These are phyloP conservation scores for Funneliformis mosseae DNA, from an alignment of 192 early-diverging fungal genomes.

Conservation along the genomic window DNA sequence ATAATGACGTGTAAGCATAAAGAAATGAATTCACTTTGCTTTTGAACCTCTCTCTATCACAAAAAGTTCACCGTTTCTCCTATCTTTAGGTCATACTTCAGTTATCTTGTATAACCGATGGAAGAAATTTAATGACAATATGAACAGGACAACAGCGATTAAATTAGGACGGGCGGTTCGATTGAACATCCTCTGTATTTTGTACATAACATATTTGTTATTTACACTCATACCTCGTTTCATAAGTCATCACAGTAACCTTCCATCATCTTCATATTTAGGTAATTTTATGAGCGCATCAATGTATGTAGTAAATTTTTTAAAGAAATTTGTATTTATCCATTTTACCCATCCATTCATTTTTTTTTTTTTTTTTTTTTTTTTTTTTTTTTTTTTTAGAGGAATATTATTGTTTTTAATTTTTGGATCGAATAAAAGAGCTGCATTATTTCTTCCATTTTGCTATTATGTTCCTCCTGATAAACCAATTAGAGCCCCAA, in stretches of 20 bases:
- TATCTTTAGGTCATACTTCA: neutral
- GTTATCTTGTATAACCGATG: neutral
- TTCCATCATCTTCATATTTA: neutral
- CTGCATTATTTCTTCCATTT: slow-evolving; percentile 2
- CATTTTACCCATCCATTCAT: neutral
- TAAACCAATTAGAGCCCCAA: neutral
- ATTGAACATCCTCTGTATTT: neutral
- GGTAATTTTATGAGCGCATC: neutral
- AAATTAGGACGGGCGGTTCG: neutral
- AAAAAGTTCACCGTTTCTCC: neutral
- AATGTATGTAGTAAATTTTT: neutral
- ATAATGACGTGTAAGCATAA: neutral
- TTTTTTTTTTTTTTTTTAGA: neutral
- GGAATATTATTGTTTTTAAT: neutral
- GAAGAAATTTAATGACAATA: neutral
- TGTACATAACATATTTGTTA: neutral
- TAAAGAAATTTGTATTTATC: neutral
- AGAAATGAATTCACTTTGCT: neutral
- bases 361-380: too few species aligned
- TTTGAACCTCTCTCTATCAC: too few species aligned
- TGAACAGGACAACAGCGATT: neutral
- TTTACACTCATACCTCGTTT: neutral
- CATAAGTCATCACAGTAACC: neutral
- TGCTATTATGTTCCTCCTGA: slow-evolving; percentile 21
- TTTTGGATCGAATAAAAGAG: neutral